These are phyloP conservation scores for Suillus weaverae DNA, from an alignment of 768 basidiomycete species.

Conservation along the genomic window DNA sequence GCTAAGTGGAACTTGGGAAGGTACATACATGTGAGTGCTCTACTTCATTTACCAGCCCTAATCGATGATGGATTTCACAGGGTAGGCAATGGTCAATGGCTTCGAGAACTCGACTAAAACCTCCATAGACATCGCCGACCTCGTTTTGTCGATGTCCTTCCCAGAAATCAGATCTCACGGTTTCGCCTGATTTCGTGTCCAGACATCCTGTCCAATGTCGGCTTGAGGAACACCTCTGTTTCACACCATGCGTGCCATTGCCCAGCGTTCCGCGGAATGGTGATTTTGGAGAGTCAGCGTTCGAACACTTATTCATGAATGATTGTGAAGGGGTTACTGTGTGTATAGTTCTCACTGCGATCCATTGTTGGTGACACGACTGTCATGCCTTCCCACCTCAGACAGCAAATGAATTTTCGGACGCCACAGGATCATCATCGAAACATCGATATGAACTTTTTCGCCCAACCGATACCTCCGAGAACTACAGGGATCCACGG, in stretches of 20 bases:
- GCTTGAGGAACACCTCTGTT: conserved; percentile 46
- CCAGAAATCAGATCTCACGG: conserved; percentile 11
- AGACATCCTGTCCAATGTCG: conserved; percentile 52
- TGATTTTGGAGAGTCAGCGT: conserved; percentile 17
- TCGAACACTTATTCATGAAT: conserved; percentile 1
- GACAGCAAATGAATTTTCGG: conserved; percentile 27
- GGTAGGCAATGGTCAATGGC: not conserved
- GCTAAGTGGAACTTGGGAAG: conserved; percentile 62
- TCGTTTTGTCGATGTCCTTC: conserved; percentile 17
- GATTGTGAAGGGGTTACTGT: conserved; percentile 23
- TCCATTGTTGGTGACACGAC: conserved; percentile 13
- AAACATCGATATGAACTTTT: conserved; percentile 32
- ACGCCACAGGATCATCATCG: conserved; percentile 25
- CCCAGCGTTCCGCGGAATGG: conserved; percentile 22
- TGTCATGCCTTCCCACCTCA: conserved; percentile 20
- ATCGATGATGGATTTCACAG: not conserved
- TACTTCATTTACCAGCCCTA: conserved; percentile 15
- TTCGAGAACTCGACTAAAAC: conserved; percentile 2
- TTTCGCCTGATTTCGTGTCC: conserved; percentile 38
- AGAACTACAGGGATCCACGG: conserved; percentile 27
- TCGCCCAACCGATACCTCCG: conserved; percentile 28
- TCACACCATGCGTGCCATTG: conserved; percentile 37
- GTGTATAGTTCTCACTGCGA: conserved; percentile 14
- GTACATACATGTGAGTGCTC: conserved; percentile 52
- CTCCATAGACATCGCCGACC: conserved; percentile 28